Percentiles rank a stretch among this genome's conserved stretches.
Evolutionary conservation across 345 rosid species (phyloP).

Genomic region (Abelmoschus esculentus): DNA sequence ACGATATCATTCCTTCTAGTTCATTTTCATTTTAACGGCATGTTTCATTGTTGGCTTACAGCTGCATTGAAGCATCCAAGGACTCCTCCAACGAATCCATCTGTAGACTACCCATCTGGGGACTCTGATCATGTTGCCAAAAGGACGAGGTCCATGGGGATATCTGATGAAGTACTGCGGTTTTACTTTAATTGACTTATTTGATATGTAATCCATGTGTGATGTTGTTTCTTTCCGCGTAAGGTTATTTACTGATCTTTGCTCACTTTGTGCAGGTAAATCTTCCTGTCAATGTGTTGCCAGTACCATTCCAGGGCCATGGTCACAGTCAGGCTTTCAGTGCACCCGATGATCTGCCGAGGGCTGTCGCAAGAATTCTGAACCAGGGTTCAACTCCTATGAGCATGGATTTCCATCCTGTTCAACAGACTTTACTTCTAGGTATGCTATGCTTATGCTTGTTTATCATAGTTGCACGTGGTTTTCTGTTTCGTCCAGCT

Average conservation of each 20-base stretch:
- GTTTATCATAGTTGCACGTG: slow-evolving; percentile 3
- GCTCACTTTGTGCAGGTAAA: slow-evolving; percentile 47
- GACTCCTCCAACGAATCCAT: background rate
- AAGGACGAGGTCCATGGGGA: background rate
- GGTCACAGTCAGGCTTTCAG: slow-evolving; percentile 63
- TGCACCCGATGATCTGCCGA: slow-evolving; percentile 83
- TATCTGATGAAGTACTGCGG: background rate
- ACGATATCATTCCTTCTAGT: background rate
- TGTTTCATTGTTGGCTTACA: background rate
- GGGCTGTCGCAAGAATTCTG: slow-evolving; percentile 54
- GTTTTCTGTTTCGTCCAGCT: background rate
- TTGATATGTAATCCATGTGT: too few relatives aligned
- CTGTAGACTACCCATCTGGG: background rate
- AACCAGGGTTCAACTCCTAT: slow-evolving; percentile 86
- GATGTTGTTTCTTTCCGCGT: background rate
- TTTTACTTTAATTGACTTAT: too few relatives aligned
- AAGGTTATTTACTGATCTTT: slow-evolving; percentile 1
- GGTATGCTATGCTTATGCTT: slow-evolving; percentile 36
- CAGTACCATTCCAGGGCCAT: slow-evolving; percentile 78
- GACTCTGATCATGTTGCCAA: background rate
- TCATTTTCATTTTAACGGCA: background rate
- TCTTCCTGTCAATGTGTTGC: slow-evolving; percentile 74
- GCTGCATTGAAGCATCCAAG: background rate
- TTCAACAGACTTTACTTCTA: slow-evolving; percentile 73
- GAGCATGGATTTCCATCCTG: slow-evolving; percentile 99